Evolutionary conservation across 805 yeast genomes (phyloP).

Genomic region (Sporopachydermia lactativora): DNA sequence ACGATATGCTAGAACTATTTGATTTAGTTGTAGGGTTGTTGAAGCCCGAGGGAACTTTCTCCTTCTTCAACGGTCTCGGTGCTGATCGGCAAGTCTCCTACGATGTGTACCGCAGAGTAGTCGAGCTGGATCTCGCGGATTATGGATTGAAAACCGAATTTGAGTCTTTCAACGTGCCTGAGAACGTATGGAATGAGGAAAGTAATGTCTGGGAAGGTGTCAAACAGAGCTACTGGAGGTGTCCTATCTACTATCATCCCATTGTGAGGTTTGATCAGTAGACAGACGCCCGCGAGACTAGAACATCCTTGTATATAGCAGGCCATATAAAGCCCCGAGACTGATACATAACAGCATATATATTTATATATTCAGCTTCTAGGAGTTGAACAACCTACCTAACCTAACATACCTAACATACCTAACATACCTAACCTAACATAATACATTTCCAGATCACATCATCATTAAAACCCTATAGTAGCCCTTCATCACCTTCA

Average conservation of each 20-base stretch:
- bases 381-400: no score
- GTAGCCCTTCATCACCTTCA: no score
- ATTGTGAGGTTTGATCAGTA: not conserved
- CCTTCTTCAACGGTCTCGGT: conserved; percentile 86
- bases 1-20: conserved; percentile 75
- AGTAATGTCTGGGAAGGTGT: conserved; percentile 25
- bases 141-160: conserved; percentile 64
- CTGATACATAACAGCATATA: no score
- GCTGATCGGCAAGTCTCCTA: conserved; percentile 64
- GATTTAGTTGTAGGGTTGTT: conserved; percentile 72
- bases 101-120: conserved; percentile 77
- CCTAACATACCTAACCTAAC: no score
- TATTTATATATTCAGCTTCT: no score
- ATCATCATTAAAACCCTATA: no score
- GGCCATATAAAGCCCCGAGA: no score
- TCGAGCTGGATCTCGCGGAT: conserved; percentile 61
- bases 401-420: no score
- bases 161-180: conserved; percentile 33
- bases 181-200: conserved; percentile 16
- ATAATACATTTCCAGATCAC: no score
- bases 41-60: conserved; percentile 71
- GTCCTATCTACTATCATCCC: conserved; percentile 57
- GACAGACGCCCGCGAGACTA: no score
- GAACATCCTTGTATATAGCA: no score
- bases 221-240: conserved; percentile 52